Conservation (phyloP, 1,284 basidiomycete species). For the Sanghuangporus baumii region DNA sequence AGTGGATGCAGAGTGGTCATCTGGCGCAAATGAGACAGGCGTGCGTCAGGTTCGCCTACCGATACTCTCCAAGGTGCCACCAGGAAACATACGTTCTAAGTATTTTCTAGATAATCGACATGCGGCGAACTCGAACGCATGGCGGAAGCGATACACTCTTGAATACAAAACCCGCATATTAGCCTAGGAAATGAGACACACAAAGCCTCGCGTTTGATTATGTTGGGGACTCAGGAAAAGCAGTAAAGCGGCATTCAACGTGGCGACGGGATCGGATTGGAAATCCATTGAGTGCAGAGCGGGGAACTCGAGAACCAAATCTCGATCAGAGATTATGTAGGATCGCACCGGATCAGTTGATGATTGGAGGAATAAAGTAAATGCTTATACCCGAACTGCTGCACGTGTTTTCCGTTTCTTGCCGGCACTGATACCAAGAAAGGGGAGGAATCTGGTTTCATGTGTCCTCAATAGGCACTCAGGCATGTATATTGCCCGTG, state of each 20-base stretch:
- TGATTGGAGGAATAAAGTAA: neutral
- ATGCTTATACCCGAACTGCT: neutral
- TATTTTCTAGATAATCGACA: neutral
- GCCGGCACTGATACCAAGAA: neutral
- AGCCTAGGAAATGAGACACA: neutral
- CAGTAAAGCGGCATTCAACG: neutral
- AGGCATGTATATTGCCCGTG: neutral
- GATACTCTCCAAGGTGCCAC: neutral
- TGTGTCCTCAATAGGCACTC: neutral
- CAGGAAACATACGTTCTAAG: neutral
- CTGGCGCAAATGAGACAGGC: neutral
- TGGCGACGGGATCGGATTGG: slow-evolving; percentile 4
- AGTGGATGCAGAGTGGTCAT: neutral
- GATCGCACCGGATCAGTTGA: neutral
- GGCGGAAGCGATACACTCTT: too few species aligned
- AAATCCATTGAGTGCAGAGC: neutral
- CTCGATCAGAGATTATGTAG: neutral
- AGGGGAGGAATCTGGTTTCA: neutral
- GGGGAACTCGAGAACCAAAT: neutral
- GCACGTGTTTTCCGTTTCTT: neutral
- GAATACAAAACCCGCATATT: neutral
- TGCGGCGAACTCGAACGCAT: neutral
- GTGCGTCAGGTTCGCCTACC: slow-evolving; percentile 1
- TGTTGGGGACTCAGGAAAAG: neutral
- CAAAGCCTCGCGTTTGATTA: neutral